A percentile compares a stretch with the other conserved stretches of the same genome.
phyloP scores from a whole-genome alignment of 768 basidiomycete species.

The Leccinum sublutescens region DNA sequence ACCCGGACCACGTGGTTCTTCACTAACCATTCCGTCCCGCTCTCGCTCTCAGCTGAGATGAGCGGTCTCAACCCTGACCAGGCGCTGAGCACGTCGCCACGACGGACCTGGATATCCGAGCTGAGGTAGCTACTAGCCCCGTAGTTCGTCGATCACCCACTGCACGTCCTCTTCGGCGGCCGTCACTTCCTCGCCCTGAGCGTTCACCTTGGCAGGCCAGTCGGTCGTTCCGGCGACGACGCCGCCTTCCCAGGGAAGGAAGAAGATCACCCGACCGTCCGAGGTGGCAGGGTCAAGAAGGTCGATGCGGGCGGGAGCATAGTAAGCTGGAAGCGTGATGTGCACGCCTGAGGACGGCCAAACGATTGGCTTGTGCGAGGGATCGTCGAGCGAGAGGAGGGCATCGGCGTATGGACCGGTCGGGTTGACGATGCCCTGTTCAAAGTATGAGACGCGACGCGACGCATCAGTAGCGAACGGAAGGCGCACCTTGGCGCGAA shows the following conservation, averaged over 20 bases:
- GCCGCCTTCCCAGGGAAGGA: constrained; percentile 72
- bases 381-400: constrained; percentile 77
- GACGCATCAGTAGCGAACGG: neutral
- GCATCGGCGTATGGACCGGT: constrained; percentile 93
- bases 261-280: too few species aligned
- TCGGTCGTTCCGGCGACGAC: constrained; percentile 98
- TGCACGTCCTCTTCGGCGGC: constrained; percentile 93
- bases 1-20: constrained; percentile 92
- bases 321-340: constrained; percentile 96
- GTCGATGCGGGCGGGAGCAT: constrained; percentile 93
- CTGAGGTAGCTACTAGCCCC: constrained; percentile 66
- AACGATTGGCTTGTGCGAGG: constrained; percentile 79
- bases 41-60: constrained; percentile 74
- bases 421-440: constrained; percentile 89
- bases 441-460: neutral
- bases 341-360: constrained; percentile 92
- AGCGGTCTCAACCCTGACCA: constrained; percentile 93
- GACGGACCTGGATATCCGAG: constrained; percentile 89
- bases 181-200: constrained; percentile 57
- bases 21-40: constrained; percentile 83
- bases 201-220: constrained; percentile 65
- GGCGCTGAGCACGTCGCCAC: constrained; percentile 92
- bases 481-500: constrained; percentile 67
- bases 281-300: constrained; percentile 87
- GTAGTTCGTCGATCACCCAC: constrained; percentile 94